Conservation (phyloP, 176 grass and related monocot genomes). For the Chrysopogon serrulatus region DNA sequence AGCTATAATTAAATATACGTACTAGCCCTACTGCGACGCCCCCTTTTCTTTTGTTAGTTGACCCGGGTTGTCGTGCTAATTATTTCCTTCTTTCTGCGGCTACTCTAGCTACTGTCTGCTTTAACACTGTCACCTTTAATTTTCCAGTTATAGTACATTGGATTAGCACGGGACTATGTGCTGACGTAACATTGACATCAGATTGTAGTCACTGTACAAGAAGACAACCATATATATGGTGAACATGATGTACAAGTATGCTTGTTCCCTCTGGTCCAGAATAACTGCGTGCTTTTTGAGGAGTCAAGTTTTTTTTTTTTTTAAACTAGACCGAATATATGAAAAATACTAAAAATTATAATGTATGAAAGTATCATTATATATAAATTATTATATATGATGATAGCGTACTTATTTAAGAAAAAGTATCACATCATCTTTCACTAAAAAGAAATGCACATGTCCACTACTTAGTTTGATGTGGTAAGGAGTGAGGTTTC, state of each 20-base stretch:
- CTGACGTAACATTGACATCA: constrained; percentile 22
- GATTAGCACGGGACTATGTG: neutral
- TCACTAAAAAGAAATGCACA: neutral
- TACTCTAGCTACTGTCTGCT: constrained; percentile 24
- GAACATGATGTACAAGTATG: neutral
- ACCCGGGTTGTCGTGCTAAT: constrained; percentile 29
- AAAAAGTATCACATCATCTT: neutral
- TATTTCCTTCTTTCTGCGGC: constrained; percentile 23
- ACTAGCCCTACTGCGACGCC: neutral
- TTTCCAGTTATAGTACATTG: neutral
- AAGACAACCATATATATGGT: neutral
- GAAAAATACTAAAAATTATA: too few relatives aligned
- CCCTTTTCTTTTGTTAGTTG: constrained; percentile 29
- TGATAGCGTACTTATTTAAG: neutral
- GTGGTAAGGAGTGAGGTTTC: constrained; percentile 7
- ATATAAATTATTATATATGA: too few relatives aligned
- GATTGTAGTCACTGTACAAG: neutral
- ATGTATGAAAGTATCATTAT: too few relatives aligned
- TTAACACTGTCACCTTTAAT: neutral
- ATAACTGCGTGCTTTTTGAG: too few relatives aligned
- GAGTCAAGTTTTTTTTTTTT: neutral
- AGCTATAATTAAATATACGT: constrained; percentile 32
- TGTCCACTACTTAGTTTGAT: neutral
- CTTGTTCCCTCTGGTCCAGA: neutral
- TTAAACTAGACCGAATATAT: neutral